Percentiles rank a stretch among this genome's conserved stretches.
phyloP scores from a whole-genome alignment of 2,329 filamentous ascomycete species.

The Alternaria burnsii region DNA sequence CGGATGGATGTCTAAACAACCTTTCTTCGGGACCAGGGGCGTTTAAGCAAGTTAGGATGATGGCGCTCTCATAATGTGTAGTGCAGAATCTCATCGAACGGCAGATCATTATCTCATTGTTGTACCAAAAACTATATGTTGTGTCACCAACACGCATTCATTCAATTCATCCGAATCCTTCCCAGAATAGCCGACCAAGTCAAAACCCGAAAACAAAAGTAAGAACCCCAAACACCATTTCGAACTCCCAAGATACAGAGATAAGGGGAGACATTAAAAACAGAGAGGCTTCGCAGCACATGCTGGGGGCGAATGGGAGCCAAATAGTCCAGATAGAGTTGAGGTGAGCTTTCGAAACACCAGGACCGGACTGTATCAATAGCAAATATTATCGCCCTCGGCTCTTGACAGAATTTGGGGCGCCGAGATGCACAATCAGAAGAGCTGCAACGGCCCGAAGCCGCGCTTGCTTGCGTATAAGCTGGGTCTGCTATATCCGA shows the following conservation, averaged over 20 bases:
- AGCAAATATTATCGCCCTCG: background rate
- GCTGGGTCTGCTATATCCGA: slow-evolving; percentile 6
- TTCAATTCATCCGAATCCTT: slow-evolving; percentile 12
- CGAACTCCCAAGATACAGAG: background rate
- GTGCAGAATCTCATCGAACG: slow-evolving; percentile 9
- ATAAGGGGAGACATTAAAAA: background rate
- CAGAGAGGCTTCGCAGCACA: background rate
- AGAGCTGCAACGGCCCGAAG: slow-evolving; percentile 26
- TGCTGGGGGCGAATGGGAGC: background rate
- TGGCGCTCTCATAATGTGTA: background rate
- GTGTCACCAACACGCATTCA: slow-evolving; percentile 9
- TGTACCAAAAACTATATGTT: slow-evolving; percentile 6
- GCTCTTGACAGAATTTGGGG: background rate
- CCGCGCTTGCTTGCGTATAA: slow-evolving; percentile 9
- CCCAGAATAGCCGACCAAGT: slow-evolving; percentile 10
- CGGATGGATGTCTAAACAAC: background rate
- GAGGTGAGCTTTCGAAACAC: background rate
- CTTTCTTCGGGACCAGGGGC: background rate
- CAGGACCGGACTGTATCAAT: background rate
- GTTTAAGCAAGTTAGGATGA: slow-evolving; percentile 2
- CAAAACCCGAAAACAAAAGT: background rate
- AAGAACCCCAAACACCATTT: background rate
- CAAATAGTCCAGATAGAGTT: background rate
- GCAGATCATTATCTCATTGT: slow-evolving; percentile 4
- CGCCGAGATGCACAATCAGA: slow-evolving; percentile 1